phyloP scores from a whole-genome alignment of 192 early-diverging fungal genomes.

The Umbelopsis sp. region DNA sequence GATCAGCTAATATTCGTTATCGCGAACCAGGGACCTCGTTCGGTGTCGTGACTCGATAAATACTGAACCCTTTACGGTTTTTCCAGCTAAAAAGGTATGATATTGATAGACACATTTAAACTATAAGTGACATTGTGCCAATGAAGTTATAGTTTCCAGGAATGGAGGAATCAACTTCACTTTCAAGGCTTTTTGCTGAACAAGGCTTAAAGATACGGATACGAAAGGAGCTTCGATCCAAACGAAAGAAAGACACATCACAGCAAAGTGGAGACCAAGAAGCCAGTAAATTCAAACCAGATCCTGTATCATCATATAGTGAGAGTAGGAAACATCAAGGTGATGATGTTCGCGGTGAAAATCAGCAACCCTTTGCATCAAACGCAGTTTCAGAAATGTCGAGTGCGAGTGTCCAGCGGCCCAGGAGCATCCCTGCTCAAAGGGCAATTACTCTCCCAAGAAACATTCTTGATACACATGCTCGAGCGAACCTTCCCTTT shows the following conservation, averaged over 20 bases:
- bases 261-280: background rate
- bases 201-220: slow-evolving; percentile 95
- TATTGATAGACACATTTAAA: too few relatives aligned
- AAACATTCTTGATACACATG: too few relatives aligned
- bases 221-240: slow-evolving; percentile 66
- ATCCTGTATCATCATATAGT: background rate
- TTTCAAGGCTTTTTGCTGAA: slow-evolving; percentile 88
- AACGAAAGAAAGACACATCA: background rate
- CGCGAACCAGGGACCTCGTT: slow-evolving; percentile 53
- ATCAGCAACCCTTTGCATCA: too few relatives aligned
- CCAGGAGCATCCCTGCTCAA: too few relatives aligned
- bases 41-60: slow-evolving; percentile 80
- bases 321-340: too few relatives aligned
- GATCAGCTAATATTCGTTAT: background rate
- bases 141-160: slow-evolving; percentile 36
- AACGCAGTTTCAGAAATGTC: too few relatives aligned
- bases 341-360: too few relatives aligned
- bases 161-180: slow-evolving; percentile 70
- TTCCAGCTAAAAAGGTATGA: slow-evolving; percentile 80
- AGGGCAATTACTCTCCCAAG: too few relatives aligned
- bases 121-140: background rate
- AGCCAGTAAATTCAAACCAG: background rate
- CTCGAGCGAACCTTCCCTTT: too few relatives aligned
- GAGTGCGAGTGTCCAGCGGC: too few relatives aligned
- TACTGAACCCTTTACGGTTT: slow-evolving; percentile 81